Conservation (phyloP, 2,329 filamentous ascomycete species). For the Fonsecaea multimorphosa region DNA sequence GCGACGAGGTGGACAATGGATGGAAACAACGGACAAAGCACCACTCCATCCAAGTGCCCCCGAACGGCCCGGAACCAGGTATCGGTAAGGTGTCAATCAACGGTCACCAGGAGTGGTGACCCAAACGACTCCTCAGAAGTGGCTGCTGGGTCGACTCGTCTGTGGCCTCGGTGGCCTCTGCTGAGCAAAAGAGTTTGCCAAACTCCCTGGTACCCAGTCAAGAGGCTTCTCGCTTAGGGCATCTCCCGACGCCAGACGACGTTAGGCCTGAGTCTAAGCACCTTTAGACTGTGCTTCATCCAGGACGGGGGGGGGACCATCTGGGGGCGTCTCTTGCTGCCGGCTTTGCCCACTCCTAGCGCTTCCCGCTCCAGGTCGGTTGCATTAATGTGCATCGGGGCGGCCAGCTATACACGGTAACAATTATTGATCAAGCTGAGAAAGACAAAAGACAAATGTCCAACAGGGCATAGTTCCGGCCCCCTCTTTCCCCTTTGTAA, state of each 20-base stretch:
- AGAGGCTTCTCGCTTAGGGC: slow-evolving; percentile 39
- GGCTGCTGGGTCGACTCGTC: slow-evolving; percentile 6
- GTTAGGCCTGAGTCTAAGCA: slow-evolving; percentile 33
- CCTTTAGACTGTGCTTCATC: slow-evolving; percentile 22
- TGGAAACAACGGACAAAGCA: slow-evolving; percentile 12
- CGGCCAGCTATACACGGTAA: slow-evolving; percentile 31
- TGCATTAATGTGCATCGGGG: slow-evolving; percentile 29
- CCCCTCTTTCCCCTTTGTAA: not conserved
- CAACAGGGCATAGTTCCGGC: slow-evolving; percentile 10
- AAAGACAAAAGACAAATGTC: slow-evolving; percentile 3
- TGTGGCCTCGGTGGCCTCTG: slow-evolving; percentile 9
- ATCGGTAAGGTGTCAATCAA: slow-evolving; percentile 15
- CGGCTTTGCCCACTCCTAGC: slow-evolving; percentile 26
- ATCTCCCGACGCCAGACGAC: slow-evolving; percentile 38
- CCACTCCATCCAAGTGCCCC: slow-evolving; percentile 12
- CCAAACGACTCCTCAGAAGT: slow-evolving; percentile 1
- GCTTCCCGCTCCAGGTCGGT: slow-evolving; percentile 25
- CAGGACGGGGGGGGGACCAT: slow-evolving; percentile 4
- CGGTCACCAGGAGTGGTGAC: slow-evolving; percentile 8
- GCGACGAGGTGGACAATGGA: slow-evolving; percentile 5
- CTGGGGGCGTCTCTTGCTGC: not conserved
- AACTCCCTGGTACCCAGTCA: slow-evolving; percentile 30
- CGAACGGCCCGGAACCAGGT: slow-evolving; percentile 18
- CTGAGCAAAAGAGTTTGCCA: slow-evolving; percentile 18
- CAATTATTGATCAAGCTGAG: slow-evolving; percentile 20